These are phyloP conservation scores for Trichoderma hamatum DNA, from an alignment of 2,329 filamentous ascomycete genomes.

Conservation along the genomic window DNA sequence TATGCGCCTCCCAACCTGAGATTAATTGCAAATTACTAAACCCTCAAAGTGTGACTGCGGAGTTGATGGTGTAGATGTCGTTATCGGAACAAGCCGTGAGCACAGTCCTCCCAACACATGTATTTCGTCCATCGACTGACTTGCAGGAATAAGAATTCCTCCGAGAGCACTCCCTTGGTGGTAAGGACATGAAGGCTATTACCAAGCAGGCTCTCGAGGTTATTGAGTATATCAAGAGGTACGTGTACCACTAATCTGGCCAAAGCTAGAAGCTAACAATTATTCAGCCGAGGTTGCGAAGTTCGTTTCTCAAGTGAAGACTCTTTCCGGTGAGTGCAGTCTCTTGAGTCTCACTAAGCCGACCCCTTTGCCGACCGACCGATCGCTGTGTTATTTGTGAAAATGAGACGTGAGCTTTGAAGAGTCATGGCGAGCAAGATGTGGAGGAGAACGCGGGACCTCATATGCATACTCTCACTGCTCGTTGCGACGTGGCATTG, in stretches of 20 bases:
- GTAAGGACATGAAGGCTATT: background rate
- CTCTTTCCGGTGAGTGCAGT: background rate
- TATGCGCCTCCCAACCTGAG: no score
- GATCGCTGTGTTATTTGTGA: no score
- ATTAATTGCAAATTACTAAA: no score
- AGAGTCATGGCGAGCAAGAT: no score
- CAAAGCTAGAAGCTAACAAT: no score
- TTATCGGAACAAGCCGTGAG: background rate
- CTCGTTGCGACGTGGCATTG: no score
- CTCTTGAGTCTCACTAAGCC: no score
- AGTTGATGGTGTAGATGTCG: background rate
- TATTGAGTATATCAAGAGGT: background rate
- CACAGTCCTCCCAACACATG: background rate
- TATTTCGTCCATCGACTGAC: background rate
- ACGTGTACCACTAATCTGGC: no score
- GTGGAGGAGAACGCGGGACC: no score
- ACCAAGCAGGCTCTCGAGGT: background rate
- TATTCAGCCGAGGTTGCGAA: background rate
- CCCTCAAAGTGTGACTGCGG: background rate
- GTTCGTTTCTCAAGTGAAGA: background rate
- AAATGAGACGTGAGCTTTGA: no score
- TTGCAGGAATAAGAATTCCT: background rate
- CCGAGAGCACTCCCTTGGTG: background rate
- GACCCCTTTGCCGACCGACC: no score
- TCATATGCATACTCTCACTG: no score